Base-by-base conservation (phyloP, 306 rosid species). In the Cucurbita pepo region DNA sequence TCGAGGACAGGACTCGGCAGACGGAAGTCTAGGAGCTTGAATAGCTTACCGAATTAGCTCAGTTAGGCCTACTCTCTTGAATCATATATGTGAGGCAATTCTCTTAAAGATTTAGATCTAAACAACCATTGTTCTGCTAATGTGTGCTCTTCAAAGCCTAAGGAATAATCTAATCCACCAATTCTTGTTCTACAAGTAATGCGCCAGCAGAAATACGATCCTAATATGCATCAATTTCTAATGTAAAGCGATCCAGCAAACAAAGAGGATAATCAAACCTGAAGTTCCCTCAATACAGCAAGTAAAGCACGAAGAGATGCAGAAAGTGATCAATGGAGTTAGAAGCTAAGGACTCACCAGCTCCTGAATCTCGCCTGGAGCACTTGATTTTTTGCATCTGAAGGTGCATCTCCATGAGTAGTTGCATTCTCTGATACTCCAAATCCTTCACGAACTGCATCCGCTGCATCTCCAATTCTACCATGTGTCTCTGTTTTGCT, bases 381-480 rank as follows among this genome's bases (percentile, higher is more conserved):
- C 73, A 76, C 50, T 85, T 88, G 66, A 73, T 75, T 74, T 85
- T 88, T 36, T 79, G 83, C 37, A 88, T 77, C 73, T 80, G 87
- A 67, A 83, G 61, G 78, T 86, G 89, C 2, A 85, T 87, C 54
- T 89, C 96, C 90, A 85, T 77, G 69, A 80, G 82, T 37, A 86
- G 83, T 52, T 85, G 81, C 88, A 90, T 82, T 56, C 89, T 77
- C 43, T 86, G 93, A 18, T 8, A 82, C 74, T 90, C 93, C 85
- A 86, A 84, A 79, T 90, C 96, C 82, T 86, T 87, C 11, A 85
- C 67, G 74, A 88, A 87, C 51, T 87, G 89, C 96, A 86, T 85
- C 71, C 88, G 83, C 69, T 83, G 90, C 73, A 82, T 86, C 85
- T 90, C 96, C 86, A 85, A 77, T 83, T 88, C 91, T 10, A 85